Conservation (phyloP, 148 eudicot species). For the Gaultheria prostrata region DNA sequence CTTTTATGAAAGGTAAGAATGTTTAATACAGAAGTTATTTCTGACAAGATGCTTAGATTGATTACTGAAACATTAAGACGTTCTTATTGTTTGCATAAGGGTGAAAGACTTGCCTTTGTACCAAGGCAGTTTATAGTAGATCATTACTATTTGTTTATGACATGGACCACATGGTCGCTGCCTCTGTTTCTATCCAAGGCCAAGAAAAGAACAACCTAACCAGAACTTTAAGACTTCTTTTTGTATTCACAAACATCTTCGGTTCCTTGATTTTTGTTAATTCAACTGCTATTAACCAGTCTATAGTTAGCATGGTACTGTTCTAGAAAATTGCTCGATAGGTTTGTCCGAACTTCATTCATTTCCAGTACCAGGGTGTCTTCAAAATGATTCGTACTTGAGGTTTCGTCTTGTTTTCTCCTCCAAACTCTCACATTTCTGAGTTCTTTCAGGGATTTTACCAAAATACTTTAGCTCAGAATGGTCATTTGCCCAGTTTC, state of each 20-base stretch:
- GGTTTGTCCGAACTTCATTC: not conserved
- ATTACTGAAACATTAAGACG: not conserved
- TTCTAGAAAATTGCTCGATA: not conserved
- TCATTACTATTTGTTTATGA: not conserved
- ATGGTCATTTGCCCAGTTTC: constrained; percentile 97
- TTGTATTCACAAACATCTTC: not conserved
- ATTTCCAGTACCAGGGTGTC: not conserved
- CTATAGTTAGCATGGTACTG: not conserved
- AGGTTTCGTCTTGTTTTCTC: not conserved
- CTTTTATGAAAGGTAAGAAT: constrained; percentile 78
- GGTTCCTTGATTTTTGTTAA: not conserved
- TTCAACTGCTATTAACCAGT: not conserved
- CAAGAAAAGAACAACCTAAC: not conserved
- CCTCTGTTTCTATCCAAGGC: not conserved
- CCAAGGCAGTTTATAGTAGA: not conserved
- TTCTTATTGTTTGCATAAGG: not conserved
- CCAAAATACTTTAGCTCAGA: constrained; percentile 97
- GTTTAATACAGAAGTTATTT: not conserved
- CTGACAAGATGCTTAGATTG: not conserved
- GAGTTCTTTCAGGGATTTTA: constrained; percentile 54
- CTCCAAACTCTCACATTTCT: constrained; percentile 11
- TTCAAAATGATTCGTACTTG: not conserved
- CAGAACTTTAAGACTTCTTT: not conserved
- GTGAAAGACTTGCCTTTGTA: not conserved
- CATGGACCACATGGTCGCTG: not conserved